These are phyloP conservation scores for Lichtheimia ornata DNA, from an alignment of 371 early-diverging fungal species.

Conservation along the genomic window DNA sequence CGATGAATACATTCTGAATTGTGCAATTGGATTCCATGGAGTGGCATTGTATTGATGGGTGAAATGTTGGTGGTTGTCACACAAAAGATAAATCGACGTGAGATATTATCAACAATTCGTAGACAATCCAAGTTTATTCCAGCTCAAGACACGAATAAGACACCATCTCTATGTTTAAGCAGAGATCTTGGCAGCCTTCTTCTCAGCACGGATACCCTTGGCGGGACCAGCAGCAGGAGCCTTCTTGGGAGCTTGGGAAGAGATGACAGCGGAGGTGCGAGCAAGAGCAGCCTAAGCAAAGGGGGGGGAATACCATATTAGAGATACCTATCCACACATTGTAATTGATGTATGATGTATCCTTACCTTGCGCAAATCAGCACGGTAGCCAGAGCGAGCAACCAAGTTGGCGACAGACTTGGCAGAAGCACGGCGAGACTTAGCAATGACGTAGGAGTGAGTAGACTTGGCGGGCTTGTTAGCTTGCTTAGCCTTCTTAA, in stretches of 20 bases:
- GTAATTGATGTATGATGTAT: background rate
- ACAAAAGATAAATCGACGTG: no score
- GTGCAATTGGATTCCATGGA: no score
- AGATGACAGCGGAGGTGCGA: slow-evolving; percentile 75
- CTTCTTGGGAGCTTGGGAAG: slow-evolving; percentile 68
- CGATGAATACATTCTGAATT: no score
- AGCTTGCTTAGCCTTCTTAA: slow-evolving; percentile 64
- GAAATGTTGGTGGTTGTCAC: no score
- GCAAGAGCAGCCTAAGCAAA: slow-evolving; percentile 74
- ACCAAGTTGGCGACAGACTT: slow-evolving; percentile 73
- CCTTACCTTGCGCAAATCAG: slow-evolving; percentile 75
- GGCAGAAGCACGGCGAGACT: slow-evolving; percentile 70
- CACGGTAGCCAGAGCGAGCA: slow-evolving; percentile 69
- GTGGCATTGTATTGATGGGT: no score
- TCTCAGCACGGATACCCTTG: slow-evolving; percentile 51
- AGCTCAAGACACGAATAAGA: no score
- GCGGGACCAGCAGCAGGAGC: slow-evolving; percentile 51
- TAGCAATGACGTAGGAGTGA: slow-evolving; percentile 62
- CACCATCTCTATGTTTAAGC: no score
- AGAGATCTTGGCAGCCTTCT: slow-evolving; percentile 31
- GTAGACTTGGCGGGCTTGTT: slow-evolving; percentile 58
- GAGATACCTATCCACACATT: background rate
- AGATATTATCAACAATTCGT: no score
- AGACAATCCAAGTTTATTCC: no score
- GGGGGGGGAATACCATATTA: background rate